Conservation (phyloP, 176 grass and related monocot species). For the Pharus latifolius region DNA sequence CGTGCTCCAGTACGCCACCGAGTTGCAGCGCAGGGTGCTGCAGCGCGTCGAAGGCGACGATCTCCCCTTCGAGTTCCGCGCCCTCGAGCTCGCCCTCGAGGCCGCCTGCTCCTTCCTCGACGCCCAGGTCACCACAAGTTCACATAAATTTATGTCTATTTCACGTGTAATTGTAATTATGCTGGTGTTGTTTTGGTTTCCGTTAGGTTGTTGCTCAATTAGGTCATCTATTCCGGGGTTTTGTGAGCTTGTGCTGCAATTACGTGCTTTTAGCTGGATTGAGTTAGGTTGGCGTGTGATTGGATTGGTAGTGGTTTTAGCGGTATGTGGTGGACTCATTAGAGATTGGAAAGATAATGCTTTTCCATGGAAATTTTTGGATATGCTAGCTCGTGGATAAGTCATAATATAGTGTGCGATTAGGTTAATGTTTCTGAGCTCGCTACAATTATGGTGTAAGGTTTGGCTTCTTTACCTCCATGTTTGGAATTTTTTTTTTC, state of each 20-base stretch:
- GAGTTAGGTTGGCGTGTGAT: too few species aligned
- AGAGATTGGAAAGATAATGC: neutral
- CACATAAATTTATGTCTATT: too few species aligned
- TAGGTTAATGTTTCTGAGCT: neutral
- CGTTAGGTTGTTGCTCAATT: too few species aligned
- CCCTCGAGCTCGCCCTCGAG: slow-evolving; percentile 86
- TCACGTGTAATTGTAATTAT: too few species aligned
- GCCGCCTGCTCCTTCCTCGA: slow-evolving; percentile 90
- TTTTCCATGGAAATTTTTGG: too few species aligned
- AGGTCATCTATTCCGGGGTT: too few species aligned
- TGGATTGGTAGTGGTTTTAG: neutral
- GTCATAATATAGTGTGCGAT: too few species aligned
- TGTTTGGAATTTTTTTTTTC: too few species aligned
- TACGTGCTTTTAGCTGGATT: neutral
- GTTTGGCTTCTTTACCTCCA: too few species aligned
- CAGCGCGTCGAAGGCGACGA: slow-evolving; percentile 42
- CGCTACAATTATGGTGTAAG: neutral
- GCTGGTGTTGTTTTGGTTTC: too few species aligned
- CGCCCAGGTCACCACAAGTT: slow-evolving; percentile 43
- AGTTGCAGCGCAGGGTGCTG: slow-evolving; percentile 77
- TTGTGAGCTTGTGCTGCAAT: neutral
- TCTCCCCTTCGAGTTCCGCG: slow-evolving; percentile 90
- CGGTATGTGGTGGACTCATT: neutral
- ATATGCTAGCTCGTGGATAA: too few species aligned
- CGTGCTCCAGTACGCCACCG: slow-evolving; percentile 82